Conservation (phyloP, 202 grass and related monocot species). For the Panicum hallii region DNA sequence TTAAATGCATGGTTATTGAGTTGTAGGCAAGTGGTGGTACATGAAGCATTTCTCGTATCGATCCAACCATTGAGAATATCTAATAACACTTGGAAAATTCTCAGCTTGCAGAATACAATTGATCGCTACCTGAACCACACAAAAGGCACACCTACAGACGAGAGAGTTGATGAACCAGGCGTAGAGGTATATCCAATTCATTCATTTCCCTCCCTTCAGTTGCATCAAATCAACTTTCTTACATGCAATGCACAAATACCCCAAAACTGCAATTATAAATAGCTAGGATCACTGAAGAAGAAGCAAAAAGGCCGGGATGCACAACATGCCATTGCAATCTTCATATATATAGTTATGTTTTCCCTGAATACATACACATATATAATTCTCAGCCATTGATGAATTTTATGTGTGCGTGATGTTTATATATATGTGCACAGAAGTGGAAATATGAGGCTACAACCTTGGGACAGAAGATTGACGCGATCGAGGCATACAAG, state of each 20-base stretch:
- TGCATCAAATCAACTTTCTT: background rate
- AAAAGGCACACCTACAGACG: constrained; percentile 48
- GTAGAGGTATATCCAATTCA: constrained; percentile 43
- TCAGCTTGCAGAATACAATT: constrained; percentile 69
- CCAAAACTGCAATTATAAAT: background rate
- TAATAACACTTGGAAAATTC: constrained; percentile 10
- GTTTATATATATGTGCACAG: constrained; percentile 38
- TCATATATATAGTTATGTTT: background rate
- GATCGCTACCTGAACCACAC: constrained; percentile 65
- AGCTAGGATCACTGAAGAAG: background rate
- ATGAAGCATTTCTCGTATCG: background rate
- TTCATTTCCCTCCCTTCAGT: background rate
- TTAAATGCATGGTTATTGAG: background rate
- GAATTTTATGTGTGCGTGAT: background rate
- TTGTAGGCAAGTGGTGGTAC: background rate
- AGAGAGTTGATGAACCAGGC: constrained; percentile 39
- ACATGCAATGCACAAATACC: background rate
- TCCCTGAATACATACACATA: background rate
- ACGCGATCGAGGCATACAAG: constrained; percentile 55
- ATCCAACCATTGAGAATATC: background rate
- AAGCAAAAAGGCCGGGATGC: background rate
- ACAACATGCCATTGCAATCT: background rate
- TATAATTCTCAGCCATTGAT: background rate
- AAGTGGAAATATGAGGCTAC: constrained; percentile 59
- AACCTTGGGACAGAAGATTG: constrained; percentile 59